A percentile compares a stretch with the other conserved stretches of the same genome.
phyloP scores from a whole-genome alignment of 1,139 yeast genomes.

The Torulaspora pretoriensis region DNA sequence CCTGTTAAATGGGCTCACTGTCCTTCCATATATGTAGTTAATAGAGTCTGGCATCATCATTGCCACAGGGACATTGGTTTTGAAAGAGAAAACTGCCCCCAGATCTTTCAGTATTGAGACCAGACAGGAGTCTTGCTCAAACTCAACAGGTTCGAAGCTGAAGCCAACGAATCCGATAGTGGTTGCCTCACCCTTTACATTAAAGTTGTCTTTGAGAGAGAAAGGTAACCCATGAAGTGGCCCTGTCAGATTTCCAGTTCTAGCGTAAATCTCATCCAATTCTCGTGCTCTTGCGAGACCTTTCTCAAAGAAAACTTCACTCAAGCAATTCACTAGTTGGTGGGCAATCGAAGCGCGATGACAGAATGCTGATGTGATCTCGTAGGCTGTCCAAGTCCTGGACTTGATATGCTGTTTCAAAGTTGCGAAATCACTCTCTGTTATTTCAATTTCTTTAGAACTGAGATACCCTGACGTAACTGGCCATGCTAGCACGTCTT shows the following conservation, averaged over 20 bases:
- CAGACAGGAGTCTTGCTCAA: constrained; percentile 39
- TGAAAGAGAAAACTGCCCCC: constrained; percentile 53
- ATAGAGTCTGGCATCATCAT: constrained; percentile 49
- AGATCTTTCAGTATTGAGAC: constrained; percentile 41
- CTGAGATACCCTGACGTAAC: constrained; percentile 32
- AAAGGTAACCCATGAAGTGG: constrained; percentile 66
- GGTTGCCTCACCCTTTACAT: constrained; percentile 44
- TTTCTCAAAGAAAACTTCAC: constrained; percentile 40
- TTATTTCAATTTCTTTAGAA: constrained; percentile 37
- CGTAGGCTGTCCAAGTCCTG: constrained; percentile 34
- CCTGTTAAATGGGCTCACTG: constrained; percentile 45
- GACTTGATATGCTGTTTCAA: constrained; percentile 36
- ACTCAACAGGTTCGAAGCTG: constrained; percentile 32
- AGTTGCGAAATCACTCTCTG: constrained; percentile 35
- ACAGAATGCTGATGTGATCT: constrained; percentile 37
- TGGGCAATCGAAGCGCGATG: constrained; percentile 50
- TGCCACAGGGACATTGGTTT: constrained; percentile 55
- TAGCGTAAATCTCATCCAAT: constrained; percentile 41
- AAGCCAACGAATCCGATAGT: constrained; percentile 39
- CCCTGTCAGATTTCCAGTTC: constrained; percentile 43
- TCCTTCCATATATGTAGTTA: constrained; percentile 45
- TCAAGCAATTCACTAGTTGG: constrained; percentile 47
- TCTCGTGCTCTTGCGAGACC: constrained; percentile 43
- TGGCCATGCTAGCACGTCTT: constrained; percentile 42
- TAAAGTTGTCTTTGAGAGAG: constrained; percentile 50